These are phyloP conservation scores for Hyphodiscus hymeniophilus DNA, from an alignment of 495 filamentous ascomycete species.

Conservation along the genomic window DNA sequence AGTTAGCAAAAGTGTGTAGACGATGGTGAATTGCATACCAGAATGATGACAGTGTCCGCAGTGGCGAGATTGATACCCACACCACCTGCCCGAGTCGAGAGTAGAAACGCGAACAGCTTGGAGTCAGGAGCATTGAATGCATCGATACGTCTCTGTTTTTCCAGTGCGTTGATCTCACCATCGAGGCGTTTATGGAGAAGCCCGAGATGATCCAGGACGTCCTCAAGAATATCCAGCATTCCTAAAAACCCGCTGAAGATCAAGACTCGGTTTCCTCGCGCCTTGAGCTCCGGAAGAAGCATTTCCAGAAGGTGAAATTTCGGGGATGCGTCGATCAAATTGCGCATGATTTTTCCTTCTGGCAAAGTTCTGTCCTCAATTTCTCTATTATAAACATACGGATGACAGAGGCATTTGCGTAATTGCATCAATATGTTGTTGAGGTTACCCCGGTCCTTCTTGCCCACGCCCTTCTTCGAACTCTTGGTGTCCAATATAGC, in stretches of 20 bases:
- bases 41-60: conserved; percentile 95
- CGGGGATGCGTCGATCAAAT: conserved; percentile 82
- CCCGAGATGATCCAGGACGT: conserved; percentile 70
- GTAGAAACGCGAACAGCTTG: conserved; percentile 74
- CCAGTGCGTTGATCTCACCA: conserved; percentile 64
- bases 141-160: conserved; percentile 93
- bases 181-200: conserved; percentile 74
- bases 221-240: conserved; percentile 82
- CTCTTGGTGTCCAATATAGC: conserved; percentile 69
- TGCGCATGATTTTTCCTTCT: conserved; percentile 51
- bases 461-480: conserved; percentile 45
- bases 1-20: not conserved
- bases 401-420: conserved; percentile 90
- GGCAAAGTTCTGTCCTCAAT: conserved; percentile 72
- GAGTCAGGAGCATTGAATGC: conserved; percentile 83
- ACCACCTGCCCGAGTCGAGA: conserved; percentile 90
- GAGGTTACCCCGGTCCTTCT: conserved; percentile 63
- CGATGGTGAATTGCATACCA: conserved; percentile 27
- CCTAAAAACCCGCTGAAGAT: conserved; percentile 96
- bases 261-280: conserved; percentile 84
- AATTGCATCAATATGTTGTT: conserved; percentile 95
- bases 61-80: conserved; percentile 97
- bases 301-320: conserved; percentile 82
- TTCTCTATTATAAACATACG: conserved; percentile 80
- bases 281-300: conserved; percentile 83